These are phyloP conservation scores for Fraxinus sp. DNA, from an alignment of 305 asterid genomes.

Conservation along the genomic window DNA sequence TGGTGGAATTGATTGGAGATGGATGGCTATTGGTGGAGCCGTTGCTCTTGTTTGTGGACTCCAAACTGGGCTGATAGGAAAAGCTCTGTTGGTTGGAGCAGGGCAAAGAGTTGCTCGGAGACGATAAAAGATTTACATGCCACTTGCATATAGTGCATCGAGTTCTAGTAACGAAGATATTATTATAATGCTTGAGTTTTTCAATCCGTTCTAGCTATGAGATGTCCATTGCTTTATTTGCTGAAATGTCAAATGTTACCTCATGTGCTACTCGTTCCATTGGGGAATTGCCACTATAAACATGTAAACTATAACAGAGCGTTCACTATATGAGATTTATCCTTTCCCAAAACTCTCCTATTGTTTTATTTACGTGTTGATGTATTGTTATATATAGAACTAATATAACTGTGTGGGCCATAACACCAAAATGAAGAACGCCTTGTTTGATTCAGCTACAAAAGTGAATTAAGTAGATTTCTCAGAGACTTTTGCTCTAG, in stretches of 20 bases:
- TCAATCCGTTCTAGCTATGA: not conserved
- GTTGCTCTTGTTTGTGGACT: conserved; percentile 70
- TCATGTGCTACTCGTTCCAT: not conserved
- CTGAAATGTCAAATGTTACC: not conserved
- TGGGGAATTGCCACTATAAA: not conserved
- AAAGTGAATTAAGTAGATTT: not conserved
- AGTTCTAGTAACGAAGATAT: not conserved
- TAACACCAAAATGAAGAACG: too few species aligned
- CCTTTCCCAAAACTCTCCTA: not conserved
- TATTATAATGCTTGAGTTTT: not conserved
- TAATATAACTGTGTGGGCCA: too few species aligned
- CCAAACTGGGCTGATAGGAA: conserved; percentile 68
- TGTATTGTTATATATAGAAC: too few species aligned
- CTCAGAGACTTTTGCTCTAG: not conserved
- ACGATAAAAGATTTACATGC: conserved; percentile 8
- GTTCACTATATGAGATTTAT: not conserved
- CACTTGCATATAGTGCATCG: not conserved
- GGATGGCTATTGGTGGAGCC: conserved; percentile 81
- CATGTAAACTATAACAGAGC: not conserved
- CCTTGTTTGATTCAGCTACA: too few species aligned
- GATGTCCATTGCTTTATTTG: not conserved
- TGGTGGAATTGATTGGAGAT: conserved; percentile 66
- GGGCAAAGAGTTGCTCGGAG: conserved; percentile 70
- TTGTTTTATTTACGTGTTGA: not conserved
- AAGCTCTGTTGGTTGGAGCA: conserved; percentile 62